These are phyloP conservation scores for Alternaria novae-zelandiae DNA, from an alignment of 2,329 filamentous ascomycete genomes.

Conservation along the genomic window DNA sequence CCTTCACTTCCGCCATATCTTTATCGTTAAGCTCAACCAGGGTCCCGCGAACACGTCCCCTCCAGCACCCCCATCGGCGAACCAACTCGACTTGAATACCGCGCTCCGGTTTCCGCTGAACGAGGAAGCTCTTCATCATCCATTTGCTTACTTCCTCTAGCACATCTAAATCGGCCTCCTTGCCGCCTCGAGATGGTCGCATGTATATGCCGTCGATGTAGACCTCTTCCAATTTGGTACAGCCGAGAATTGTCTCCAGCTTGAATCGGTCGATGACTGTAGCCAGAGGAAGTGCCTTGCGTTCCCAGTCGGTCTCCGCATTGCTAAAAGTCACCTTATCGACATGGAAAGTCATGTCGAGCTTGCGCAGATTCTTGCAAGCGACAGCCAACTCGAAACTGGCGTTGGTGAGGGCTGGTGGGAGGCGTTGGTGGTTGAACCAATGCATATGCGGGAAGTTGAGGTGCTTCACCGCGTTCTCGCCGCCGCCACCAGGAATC, in stretches of 20 bases:
- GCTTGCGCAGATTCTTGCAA: neutral
- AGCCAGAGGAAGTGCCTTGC: neutral
- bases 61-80: constrained; percentile 4
- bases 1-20: neutral
- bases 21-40: neutral
- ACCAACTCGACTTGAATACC: constrained; percentile 1
- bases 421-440: neutral
- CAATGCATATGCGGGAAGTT: constrained; percentile 10
- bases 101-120: neutral
- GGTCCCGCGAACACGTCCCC: neutral
- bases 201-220: constrained; percentile 6
- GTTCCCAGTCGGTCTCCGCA: neutral
- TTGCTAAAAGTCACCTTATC: neutral
- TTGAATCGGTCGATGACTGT: neutral
- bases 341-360: neutral
- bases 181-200: neutral
- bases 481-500: neutral
- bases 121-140: constrained; percentile 9
- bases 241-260: neutral
- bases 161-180: neutral
- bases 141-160: constrained; percentile 5
- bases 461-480: neutral
- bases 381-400: constrained; percentile 1
- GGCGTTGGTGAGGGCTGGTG: neutral
- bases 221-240: neutral